phyloP scores from a whole-genome alignment of 2,329 filamentous ascomycete species.

The Microsporum audouinii region DNA sequence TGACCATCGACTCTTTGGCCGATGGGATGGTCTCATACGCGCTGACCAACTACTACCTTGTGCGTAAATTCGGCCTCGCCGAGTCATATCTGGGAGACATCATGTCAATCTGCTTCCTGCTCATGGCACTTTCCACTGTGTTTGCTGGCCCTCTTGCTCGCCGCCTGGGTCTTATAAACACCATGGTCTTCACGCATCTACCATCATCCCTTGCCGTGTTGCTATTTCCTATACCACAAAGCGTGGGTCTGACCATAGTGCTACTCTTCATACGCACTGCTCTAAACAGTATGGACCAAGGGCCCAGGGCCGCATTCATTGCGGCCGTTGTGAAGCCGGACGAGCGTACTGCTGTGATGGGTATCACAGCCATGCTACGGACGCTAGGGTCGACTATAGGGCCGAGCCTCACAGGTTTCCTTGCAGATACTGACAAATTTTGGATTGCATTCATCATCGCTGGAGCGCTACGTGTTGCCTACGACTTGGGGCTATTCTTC shows the following conservation, averaged over 20 bases:
- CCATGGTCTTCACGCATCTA: neutral
- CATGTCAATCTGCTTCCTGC: neutral
- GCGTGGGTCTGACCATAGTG: neutral
- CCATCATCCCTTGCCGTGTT: neutral
- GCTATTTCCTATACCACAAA: neutral
- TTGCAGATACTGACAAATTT: neutral
- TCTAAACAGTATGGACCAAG: neutral
- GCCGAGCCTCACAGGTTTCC: neutral
- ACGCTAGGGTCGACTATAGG: neutral
- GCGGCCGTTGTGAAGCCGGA: neutral
- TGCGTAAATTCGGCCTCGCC: neutral
- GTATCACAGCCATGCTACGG: neutral
- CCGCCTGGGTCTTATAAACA: neutral
- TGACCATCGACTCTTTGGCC: neutral
- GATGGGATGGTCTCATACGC: neutral
- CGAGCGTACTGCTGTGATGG: neutral
- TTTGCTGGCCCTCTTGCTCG: neutral
- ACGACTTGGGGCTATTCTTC: neutral
- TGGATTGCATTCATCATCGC: neutral
- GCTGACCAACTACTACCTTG: neutral
- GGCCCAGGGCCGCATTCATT: neutral
- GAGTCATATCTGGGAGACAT: slow-evolving; percentile 1
- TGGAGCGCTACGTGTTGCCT: neutral
- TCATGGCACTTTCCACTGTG: neutral
- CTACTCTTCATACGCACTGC: neutral